Percentiles rank a stretch among this genome's conserved stretches.
Conservation (phyloP, 805 yeast species). For the Sporopachydermia lactativora region DNA sequence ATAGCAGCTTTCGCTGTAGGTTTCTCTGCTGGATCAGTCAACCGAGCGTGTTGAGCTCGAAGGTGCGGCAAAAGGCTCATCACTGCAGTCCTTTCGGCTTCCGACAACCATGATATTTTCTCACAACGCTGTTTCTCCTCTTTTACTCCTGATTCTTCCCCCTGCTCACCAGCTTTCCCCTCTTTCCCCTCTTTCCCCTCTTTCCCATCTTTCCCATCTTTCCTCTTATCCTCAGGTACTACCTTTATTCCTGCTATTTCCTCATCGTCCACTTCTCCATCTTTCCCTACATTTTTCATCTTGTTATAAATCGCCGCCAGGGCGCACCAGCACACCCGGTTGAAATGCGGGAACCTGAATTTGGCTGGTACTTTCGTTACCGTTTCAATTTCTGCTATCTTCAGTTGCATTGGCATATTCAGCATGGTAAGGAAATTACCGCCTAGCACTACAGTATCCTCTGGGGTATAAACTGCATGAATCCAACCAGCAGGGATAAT, state of each 20-base stretch:
- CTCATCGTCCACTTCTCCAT: not conserved
- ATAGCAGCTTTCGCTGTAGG: too few species aligned
- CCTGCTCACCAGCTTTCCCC: too few species aligned
- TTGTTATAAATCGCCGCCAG: not conserved
- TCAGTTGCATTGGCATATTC: conserved; percentile 49
- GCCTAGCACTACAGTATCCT: conserved; percentile 71
- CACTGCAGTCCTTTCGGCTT: too few species aligned
- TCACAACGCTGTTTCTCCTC: too few species aligned
- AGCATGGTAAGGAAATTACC: conserved; percentile 70
- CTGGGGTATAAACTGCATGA: conserved; percentile 76
- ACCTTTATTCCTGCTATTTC: not conserved
- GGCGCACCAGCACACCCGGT: conserved; percentile 48
- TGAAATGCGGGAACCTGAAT: conserved; percentile 69
- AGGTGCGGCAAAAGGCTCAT: too few species aligned
- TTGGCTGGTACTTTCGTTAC: conserved; percentile 58
- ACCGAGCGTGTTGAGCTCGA: too few species aligned
- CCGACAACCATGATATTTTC: too few species aligned
- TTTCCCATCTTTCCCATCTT: not conserved
- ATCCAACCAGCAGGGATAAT: conserved; percentile 90
- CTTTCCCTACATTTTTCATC: too few species aligned
- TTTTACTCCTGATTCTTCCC: too few species aligned
- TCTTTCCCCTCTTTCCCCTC: not conserved
- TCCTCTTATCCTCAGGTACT: conserved; percentile 2
- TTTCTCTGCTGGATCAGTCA: too few species aligned
- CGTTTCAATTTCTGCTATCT: conserved; percentile 47